A percentile compares a stretch with the other conserved stretches of the same genome.
phyloP scores from a whole-genome alignment of 306 rosid genomes.

The Quercus dentata region DNA sequence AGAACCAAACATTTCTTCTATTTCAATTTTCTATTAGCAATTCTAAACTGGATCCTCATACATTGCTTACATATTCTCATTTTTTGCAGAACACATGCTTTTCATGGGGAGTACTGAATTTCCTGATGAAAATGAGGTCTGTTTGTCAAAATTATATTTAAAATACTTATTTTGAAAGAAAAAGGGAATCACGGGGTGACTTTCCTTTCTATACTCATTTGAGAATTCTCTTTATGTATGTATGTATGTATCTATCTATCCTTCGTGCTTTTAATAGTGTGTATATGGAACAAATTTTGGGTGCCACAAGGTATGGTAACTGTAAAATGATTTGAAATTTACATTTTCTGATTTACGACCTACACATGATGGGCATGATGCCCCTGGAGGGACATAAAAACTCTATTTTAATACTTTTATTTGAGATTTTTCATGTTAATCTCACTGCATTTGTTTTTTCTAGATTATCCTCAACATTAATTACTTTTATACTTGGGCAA shows the following conservation, averaged over 20 bases:
- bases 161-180: background rate
- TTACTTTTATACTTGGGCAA: background rate
- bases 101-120: conserved; percentile 95
- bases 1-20: background rate
- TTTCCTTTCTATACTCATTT: background rate
- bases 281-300: background rate
- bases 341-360: background rate
- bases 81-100: conserved; percentile 92
- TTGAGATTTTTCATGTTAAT: background rate
- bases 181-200: background rate
- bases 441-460: background rate
- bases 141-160: conserved; percentile 25
- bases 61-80: conserved; percentile 2
- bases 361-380: background rate
- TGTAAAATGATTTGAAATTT: background rate
- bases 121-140: conserved; percentile 98
- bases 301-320: background rate
- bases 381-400: background rate
- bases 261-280: background rate
- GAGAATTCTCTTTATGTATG: background rate
- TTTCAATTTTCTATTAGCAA: background rate
- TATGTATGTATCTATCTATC: background rate
- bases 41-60: background rate
- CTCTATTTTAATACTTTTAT: background rate
- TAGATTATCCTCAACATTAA: background rate